Base-by-base conservation (phyloP, 306 rosid genomes). In the Malus domestica region DNA sequence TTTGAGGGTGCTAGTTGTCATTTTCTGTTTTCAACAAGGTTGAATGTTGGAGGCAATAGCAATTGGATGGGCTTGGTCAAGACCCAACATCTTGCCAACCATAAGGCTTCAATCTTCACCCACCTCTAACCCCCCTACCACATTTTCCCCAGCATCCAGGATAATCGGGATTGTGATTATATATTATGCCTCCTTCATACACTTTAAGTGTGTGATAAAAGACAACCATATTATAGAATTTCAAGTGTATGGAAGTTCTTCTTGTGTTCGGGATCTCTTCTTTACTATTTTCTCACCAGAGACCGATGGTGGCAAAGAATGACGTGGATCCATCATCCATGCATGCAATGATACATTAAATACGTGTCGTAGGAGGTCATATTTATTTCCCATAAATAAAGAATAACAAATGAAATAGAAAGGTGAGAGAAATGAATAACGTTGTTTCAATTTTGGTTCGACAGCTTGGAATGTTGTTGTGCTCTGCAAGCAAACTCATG, bases 401-500 rank as follows among this genome's bases (percentile, higher is more conserved):
- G 30, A 22, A 38, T 33, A 13, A 44, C 8, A 8, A 16, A 40
- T 5, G n/a, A 63, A 46, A 49, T 20, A 29, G 23, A 70, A 75
- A 19, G 32, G 60, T 69, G 51, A 44, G 60, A 49, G 46, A 62
- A 66, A 38, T n/a, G 11, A 64, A 8, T 30, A 63, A 32, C 25
- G 62, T 44, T 12, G 62, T 45, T 70, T 42, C 45, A 42, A 42
- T 42, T 42, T 12, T 51, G 42, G n/a, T 63, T 63, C 61, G 32
- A 69, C 61, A n/a, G 65, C 65, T 68, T 74, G 64, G 27, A 49
- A 68, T 35, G 65, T 46, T 52, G 22, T 44, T 29, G 16, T 73
- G 73, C 85, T 82, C 42, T 68, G 65, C 79, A 82, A 82, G 82
- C 82, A 73, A 82, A 82, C 73, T 42, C 22, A 72, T 32, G 61